Conservation (phyloP, 768 basidiomycete genomes). For the Podaxis sp. region DNA sequence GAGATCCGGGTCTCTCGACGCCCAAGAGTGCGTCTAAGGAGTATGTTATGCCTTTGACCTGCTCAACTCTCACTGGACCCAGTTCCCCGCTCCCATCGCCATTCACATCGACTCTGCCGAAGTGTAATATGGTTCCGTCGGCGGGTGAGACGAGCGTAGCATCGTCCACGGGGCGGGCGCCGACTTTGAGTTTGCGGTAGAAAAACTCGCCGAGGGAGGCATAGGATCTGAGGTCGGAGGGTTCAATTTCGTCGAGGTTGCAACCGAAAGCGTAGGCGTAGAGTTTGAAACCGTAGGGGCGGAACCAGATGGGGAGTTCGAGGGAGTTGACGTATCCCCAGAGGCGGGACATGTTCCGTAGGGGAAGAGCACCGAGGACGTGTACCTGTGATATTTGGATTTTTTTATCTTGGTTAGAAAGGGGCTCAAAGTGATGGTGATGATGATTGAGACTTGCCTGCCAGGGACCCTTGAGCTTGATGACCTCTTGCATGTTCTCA, state of each 20-base stretch:
- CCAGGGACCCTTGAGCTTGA: slow-evolving; percentile 88
- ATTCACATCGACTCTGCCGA: slow-evolving; percentile 74
- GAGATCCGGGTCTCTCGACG: slow-evolving; percentile 52
- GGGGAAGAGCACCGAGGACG: slow-evolving; percentile 91
- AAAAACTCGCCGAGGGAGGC: slow-evolving; percentile 94
- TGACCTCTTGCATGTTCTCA: slow-evolving; percentile 79
- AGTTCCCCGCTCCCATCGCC: slow-evolving; percentile 30
- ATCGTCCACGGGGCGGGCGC: slow-evolving; percentile 76
- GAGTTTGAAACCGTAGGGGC: slow-evolving; percentile 84
- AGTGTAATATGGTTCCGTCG: slow-evolving; percentile 90
- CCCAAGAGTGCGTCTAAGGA: slow-evolving; percentile 94
- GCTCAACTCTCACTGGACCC: slow-evolving; percentile 59
- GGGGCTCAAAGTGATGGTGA: neutral
- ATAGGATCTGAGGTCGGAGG: slow-evolving; percentile 74
- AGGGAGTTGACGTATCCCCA: slow-evolving; percentile 97
- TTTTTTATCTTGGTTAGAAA: neutral
- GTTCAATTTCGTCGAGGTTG: slow-evolving; percentile 89
- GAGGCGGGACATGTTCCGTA: slow-evolving; percentile 92
- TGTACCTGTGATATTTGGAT: slow-evolving; percentile 78
- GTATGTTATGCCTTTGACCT: slow-evolving; percentile 97
- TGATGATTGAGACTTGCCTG: slow-evolving; percentile 55
- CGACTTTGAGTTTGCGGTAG: slow-evolving; percentile 83
- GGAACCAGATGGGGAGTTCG: slow-evolving; percentile 91
- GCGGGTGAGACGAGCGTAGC: slow-evolving; percentile 88
- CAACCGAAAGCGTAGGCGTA: slow-evolving; percentile 92